Evolutionary conservation across 169 alveolate species (phyloP), one percentile per base, ranked within the genome.

Genomic region (Plasmodium knowlesi): DNA sequence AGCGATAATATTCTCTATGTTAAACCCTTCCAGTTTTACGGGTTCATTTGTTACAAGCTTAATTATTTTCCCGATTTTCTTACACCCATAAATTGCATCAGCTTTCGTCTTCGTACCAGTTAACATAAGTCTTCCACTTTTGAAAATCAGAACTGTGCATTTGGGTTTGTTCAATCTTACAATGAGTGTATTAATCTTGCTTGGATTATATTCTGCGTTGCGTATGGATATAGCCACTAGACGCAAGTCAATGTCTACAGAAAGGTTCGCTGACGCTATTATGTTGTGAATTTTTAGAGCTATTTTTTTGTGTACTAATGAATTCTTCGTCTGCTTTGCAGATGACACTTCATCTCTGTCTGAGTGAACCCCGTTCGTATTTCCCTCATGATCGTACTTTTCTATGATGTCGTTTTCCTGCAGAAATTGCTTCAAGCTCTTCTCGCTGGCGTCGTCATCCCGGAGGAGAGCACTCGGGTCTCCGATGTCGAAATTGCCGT

Each of bases 1-100:
- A 3, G 99, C 99, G n/a, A 99, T 99, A 28, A 99, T 98, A 95
- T 99, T 99, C 96, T 99, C 99, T 61, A 99, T 97, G 85, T 98
- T 98, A 94, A 99, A 99, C 78, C 98, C 98, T 39, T 97, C 92
- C 95, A 99, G 98, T 80, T 92, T 81, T 3, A 97, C 94, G 19
- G 61, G 95, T 6, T 97, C 99, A 5, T 94, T 95, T 83, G 97
- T 98, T 19, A 99, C 99, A 73, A 98, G 96, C 92, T 97, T 97
- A 91, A 98, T 96, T 83, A 98, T 97, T 94, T 98, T 98, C 0
- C 99, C 99, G 95, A 98, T 98, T 84, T 98, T 98, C 94, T 98
- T 98, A 32, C 99, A 99, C 32, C 99, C 99, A 19, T 95, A 84
- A 73, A 92, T 96, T 41, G 99, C 97, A 19, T 97, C 98, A 30